Evolutionary conservation across 2,329 filamentous ascomycete genomes (phyloP), one percentile per base, ranked within the genome.

Genomic region (Cercospora sesami): DNA sequence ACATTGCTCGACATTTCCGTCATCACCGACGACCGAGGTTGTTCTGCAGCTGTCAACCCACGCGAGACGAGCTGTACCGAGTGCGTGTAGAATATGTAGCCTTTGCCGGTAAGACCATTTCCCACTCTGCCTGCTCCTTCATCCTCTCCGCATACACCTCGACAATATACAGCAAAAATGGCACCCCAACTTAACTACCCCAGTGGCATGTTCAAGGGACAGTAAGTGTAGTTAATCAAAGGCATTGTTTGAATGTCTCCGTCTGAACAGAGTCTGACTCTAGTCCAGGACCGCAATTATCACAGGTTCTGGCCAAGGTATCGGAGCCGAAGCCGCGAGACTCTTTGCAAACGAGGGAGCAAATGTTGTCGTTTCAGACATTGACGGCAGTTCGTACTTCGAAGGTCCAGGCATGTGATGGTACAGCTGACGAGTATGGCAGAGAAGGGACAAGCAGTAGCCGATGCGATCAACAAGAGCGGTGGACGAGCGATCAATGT

Each of bases 331-430:
- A 81, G 86, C 90, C 33, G 93, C 93, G 7, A 85, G 89, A 9
- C 81, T 96, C 3, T 96, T 96, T 75, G 92, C 75, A 12, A 94
- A 93, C 68, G 92, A 97, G 80, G 93, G 93, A 26, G 92, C 93
- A 16, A 93, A 90, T 78, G 92, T 96, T 0, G 83, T 96, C 10
- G 84, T 96, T 57, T 90, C 91, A 26, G 93, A 96, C 80, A 92
- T 96, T 69, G 93, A 96, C 80, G 86, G 80, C 39, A 82, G 90
- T 91, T 77, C 68, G 85, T 61, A 55, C 31, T 57, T 45, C 39
- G 61, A 31, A 57, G 23, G 60, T 55, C n/a, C 8, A 23, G 36
- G 9, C 21, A 30, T 36, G n/a, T 7, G 9, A 31, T 1, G n/a
- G 62, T 12, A 39, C 9, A 42, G 51, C 10, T 30, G 21, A 64